Evolutionary conservation across 164 flowering plant species (phyloP).

Genomic region (Nelumbo lutea): DNA sequence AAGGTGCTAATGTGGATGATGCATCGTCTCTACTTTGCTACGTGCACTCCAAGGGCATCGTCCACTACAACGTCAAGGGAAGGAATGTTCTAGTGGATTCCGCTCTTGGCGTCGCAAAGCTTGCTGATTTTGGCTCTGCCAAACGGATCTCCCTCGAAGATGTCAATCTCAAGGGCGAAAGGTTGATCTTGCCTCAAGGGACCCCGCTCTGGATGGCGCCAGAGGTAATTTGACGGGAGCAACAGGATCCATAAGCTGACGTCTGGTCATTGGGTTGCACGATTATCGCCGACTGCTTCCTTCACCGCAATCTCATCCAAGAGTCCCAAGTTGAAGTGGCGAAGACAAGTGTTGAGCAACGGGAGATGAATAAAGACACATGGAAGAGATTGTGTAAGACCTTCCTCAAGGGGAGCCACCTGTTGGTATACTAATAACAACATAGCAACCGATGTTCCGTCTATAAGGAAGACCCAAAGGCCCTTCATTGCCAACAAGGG

Average conservation of each 20-base stretch:
- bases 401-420: too few relatives aligned
- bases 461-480: too few relatives aligned
- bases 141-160: slow-evolving; percentile 2
- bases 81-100: slow-evolving; percentile 46
- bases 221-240: slow-evolving; percentile 53
- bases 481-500: too few relatives aligned
- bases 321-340: slow-evolving; percentile 41
- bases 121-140: slow-evolving; percentile 81
- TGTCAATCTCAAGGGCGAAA: not conserved
- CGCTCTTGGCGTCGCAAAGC: slow-evolving; percentile 35
- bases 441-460: too few relatives aligned
- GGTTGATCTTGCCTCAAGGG: slow-evolving; percentile 36
- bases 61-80: slow-evolving; percentile 81
- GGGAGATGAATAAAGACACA: too few relatives aligned
- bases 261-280: slow-evolving; percentile 82
- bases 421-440: too few relatives aligned
- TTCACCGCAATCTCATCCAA: slow-evolving; percentile 34
- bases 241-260: slow-evolving; percentile 58
- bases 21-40: slow-evolving; percentile 40
- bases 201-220: slow-evolving; percentile 95
- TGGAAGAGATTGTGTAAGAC: too few relatives aligned
- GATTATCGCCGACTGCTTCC: slow-evolving; percentile 44
- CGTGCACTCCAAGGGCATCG: slow-evolving; percentile 45
- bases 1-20: slow-evolving; percentile 23
- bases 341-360: slow-evolving; percentile 19